Evolutionary conservation across 1,284 basidiomycete species (phyloP).

Genomic region (Marasmius oreades): DNA sequence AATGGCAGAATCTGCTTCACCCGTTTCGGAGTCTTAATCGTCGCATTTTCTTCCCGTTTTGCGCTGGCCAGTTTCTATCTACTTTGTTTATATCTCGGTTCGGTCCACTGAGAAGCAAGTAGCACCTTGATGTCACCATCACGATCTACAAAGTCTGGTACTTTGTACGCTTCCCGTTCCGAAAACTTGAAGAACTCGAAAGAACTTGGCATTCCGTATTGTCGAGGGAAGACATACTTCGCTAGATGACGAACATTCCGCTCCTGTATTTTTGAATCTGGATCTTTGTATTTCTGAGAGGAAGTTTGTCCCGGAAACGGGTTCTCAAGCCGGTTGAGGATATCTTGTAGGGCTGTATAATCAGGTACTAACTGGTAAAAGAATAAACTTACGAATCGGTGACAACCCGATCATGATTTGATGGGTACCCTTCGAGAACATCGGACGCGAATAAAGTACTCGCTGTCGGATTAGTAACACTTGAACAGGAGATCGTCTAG

Average conservation of each 20-base stretch:
- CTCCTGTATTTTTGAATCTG: slow-evolving; percentile 40
- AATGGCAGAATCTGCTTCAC: slow-evolving; percentile 52
- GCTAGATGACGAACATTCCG: slow-evolving; percentile 59
- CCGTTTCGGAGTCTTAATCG: slow-evolving; percentile 59
- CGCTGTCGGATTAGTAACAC: slow-evolving; percentile 53
- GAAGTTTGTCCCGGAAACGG: slow-evolving; percentile 35
- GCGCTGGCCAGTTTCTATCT: slow-evolving; percentile 40
- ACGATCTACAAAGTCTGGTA: slow-evolving; percentile 57
- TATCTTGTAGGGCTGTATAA: slow-evolving; percentile 38
- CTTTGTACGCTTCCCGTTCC: slow-evolving; percentile 27
- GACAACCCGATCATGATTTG: slow-evolving; percentile 62
- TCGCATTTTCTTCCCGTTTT: slow-evolving; percentile 28
- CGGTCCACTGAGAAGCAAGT: background rate
- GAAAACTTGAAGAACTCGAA: slow-evolving; percentile 32
- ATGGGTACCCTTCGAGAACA: slow-evolving; percentile 40
- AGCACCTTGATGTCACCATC: slow-evolving; percentile 71
- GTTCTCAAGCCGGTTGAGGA: slow-evolving; percentile 50
- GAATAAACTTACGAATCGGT: slow-evolving; percentile 49
- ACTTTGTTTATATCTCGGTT: background rate
- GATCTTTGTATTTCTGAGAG: slow-evolving; percentile 30
- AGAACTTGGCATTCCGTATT: slow-evolving; percentile 65
- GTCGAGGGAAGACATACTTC: slow-evolving; percentile 83
- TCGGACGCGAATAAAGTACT: slow-evolving; percentile 68
- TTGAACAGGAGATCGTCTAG: slow-evolving; percentile 47
- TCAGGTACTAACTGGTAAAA: slow-evolving; percentile 9